phyloP scores from a whole-genome alignment of 139 green algal genomes.

The Eudorina sp. region DNA sequence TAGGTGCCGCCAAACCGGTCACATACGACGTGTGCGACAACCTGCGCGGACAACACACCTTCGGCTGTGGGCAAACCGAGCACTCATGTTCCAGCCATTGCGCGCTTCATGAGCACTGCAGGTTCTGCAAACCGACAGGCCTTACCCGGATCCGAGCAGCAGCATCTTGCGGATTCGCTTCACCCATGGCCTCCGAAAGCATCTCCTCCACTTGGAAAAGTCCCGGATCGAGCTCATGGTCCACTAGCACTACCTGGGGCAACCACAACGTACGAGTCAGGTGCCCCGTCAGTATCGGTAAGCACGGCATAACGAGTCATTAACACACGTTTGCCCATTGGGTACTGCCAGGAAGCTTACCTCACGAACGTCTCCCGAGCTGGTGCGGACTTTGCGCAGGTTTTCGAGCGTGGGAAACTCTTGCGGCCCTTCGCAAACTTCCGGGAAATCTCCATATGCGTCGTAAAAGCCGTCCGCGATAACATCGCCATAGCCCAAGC shows the following conservation, averaged over 20 bases:
- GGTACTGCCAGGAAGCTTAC: constrained; percentile 39
- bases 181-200: constrained; percentile 40
- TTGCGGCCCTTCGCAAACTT: constrained; percentile 39
- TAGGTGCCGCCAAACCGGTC: constrained; percentile 53
- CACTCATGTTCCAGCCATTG: neutral
- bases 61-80: neutral
- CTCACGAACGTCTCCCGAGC: constrained; percentile 50
- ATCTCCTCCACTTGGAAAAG: constrained; percentile 41
- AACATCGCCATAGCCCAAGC: constrained; percentile 49
- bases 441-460: constrained; percentile 53
- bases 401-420: constrained; percentile 52
- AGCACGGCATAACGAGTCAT: too few relatives aligned
- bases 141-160: constrained; percentile 39
- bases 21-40: constrained; percentile 50
- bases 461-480: constrained; percentile 60
- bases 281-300: too few relatives aligned
- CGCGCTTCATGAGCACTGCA: too few relatives aligned
- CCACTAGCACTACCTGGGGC: constrained; percentile 48
- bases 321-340: too few relatives aligned
- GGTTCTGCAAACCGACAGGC: too few relatives aligned
- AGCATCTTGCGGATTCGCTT: constrained; percentile 12
- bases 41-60: constrained; percentile 32
- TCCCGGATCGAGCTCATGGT: constrained; percentile 40
- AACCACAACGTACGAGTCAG: too few relatives aligned
- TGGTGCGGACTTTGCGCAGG: constrained; percentile 39